Conservation (phyloP, 495 filamentous ascomycete genomes). For the Aspergillus sclerotiicarbonarius region DNA sequence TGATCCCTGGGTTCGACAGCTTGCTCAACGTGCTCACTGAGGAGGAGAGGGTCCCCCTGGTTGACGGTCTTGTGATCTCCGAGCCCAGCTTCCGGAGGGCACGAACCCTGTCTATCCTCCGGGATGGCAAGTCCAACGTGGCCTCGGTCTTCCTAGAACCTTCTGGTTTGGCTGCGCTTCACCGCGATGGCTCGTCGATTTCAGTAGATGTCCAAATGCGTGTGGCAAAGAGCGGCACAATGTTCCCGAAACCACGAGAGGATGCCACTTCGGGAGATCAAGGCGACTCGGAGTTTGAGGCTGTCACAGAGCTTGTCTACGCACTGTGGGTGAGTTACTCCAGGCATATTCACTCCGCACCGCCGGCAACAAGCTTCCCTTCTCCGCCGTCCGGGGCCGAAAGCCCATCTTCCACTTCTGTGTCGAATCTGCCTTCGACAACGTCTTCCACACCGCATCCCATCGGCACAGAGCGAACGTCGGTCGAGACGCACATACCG, state of each 20-base stretch:
- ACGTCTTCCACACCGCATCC: slow-evolving; percentile 10
- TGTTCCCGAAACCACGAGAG: slow-evolving; percentile 42
- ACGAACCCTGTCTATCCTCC: slow-evolving; percentile 73
- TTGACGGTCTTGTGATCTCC: slow-evolving; percentile 94
- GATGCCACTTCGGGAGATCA: slow-evolving; percentile 31
- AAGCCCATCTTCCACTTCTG: slow-evolving; percentile 18
- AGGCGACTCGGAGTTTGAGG: slow-evolving; percentile 35
- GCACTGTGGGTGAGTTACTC: slow-evolving; percentile 98
- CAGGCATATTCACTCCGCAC: slow-evolving; percentile 77
- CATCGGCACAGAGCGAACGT: slow-evolving; percentile 16
- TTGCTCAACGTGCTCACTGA: slow-evolving; percentile 77
- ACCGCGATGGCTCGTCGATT: slow-evolving; percentile 86
- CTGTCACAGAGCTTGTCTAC: slow-evolving; percentile 79
- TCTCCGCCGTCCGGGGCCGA: slow-evolving; percentile 29
- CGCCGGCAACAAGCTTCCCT: slow-evolving; percentile 51
- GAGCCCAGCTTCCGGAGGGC: slow-evolving; percentile 94
- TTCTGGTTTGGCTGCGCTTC: slow-evolving; percentile 76
- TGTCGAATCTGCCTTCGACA: slow-evolving; percentile 9
- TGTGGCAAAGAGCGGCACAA: slow-evolving; percentile 81
- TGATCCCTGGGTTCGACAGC: slow-evolving; percentile 85
- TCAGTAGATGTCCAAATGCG: slow-evolving; percentile 94
- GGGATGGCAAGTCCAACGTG: slow-evolving; percentile 71
- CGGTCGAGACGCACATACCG: slow-evolving; percentile 44
- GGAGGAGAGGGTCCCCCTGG: slow-evolving; percentile 76
- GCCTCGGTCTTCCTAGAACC: slow-evolving; percentile 75